Percentiles rank a stretch among this genome's conserved stretches.
These are phyloP conservation scores for Brassica carinata DNA, from an alignment of 345 rosid species.

Conservation along the genomic window DNA sequence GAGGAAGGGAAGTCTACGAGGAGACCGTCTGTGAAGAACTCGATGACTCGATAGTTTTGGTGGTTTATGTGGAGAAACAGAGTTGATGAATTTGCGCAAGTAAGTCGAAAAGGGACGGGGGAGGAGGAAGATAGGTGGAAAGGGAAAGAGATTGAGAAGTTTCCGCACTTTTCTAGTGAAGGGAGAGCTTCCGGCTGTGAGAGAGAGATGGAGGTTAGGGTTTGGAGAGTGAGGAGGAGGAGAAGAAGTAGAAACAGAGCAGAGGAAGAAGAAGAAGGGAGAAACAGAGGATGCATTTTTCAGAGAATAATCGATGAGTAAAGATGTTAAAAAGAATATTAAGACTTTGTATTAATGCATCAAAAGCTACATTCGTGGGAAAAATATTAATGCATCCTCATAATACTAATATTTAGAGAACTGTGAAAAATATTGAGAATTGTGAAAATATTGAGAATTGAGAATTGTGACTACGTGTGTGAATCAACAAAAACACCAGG, in stretches of 20 bases:
- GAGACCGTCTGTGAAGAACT: conserved; percentile 70
- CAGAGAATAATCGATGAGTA: conserved; percentile 8
- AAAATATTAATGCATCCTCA: too few relatives aligned
- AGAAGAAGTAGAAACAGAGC: conserved; percentile 41
- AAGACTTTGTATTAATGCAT: conserved; percentile 31
- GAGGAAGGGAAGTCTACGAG: conserved; percentile 74
- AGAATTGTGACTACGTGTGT: conserved; percentile 34
- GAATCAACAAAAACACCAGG: conserved; percentile 16
- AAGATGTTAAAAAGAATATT: conserved; percentile 21
- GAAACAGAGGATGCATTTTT: conserved; percentile 34
- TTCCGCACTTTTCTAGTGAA: conserved; percentile 62
- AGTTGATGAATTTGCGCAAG: conserved; percentile 64
- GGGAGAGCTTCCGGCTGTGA: conserved; percentile 42
- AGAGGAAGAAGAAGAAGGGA: conserved; percentile 44
- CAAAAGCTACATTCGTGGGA: conserved; percentile 40
- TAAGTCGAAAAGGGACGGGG: conserved; percentile 52
- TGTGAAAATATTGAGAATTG: conserved; percentile 27
- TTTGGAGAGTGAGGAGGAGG: conserved; percentile 43
- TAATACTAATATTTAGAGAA: not conserved
- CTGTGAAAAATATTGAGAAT: conserved; percentile 4
- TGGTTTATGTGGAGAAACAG: conserved; percentile 56
- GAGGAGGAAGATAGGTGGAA: conserved; percentile 60
- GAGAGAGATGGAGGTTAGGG: conserved; percentile 33
- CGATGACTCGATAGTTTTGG: conserved; percentile 52
- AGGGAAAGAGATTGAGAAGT: conserved; percentile 60